phyloP scores from a whole-genome alignment of 306 rosid species.

The Rosa multiflora region DNA sequence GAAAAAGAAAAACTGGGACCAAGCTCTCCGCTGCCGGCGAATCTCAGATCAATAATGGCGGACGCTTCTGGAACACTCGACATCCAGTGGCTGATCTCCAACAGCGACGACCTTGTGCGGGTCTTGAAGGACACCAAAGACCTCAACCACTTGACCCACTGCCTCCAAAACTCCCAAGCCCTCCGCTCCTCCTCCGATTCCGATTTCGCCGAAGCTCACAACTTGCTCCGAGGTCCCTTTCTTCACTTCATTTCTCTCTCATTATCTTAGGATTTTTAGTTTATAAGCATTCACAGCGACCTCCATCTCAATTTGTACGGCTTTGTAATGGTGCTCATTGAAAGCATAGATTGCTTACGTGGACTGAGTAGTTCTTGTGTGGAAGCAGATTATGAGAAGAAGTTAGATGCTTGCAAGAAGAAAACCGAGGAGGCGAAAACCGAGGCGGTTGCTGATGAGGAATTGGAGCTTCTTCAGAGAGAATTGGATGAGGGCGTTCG shows the following conservation, averaged over 20 bases:
- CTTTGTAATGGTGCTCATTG: not conserved
- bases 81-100: slow-evolving; percentile 42
- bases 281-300: not conserved
- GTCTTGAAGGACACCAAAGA: slow-evolving; percentile 50
- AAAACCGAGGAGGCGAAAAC: slow-evolving; percentile 67
- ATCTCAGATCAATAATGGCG: slow-evolving; percentile 37
- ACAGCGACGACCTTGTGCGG: slow-evolving; percentile 53
- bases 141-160: slow-evolving; percentile 37
- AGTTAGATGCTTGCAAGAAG: slow-evolving; percentile 50
- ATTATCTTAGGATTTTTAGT: not conserved
- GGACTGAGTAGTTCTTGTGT: slow-evolving; percentile 17
- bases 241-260: not conserved
- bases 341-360: not conserved
- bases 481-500: slow-evolving; percentile 60
- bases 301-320: not conserved
- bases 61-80: slow-evolving; percentile 42
- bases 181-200: slow-evolving; percentile 52
- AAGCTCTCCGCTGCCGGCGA: not conserved
- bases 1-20: not conserved
- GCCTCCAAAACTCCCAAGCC: slow-evolving; percentile 35
- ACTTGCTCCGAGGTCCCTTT: slow-evolving; percentile 52
- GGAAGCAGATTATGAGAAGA: slow-evolving; percentile 63
- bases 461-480: slow-evolving; percentile 57
- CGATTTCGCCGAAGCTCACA: slow-evolving; percentile 43
- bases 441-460: slow-evolving; percentile 57